These are phyloP conservation scores for Phytopythium vexans DNA, from an alignment of 352 stramenopile genomes.

Conservation along the genomic window DNA sequence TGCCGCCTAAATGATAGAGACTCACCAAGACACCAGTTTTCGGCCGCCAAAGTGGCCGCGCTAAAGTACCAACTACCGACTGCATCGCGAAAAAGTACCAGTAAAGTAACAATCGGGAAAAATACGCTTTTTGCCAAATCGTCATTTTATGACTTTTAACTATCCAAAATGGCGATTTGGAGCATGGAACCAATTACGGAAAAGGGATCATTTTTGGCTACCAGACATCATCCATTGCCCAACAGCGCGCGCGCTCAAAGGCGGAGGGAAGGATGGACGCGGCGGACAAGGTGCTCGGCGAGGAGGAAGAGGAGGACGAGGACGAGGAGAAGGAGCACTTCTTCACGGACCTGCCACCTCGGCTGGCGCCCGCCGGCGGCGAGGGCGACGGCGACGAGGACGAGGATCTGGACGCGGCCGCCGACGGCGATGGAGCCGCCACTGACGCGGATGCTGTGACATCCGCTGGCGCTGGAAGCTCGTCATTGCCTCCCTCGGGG, in stretches of 20 bases:
- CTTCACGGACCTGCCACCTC: slow-evolving; percentile 16
- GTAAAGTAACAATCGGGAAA: background rate
- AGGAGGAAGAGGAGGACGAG: slow-evolving; percentile 18
- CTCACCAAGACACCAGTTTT: slow-evolving; percentile 1
- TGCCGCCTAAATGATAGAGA: slow-evolving; percentile 21
- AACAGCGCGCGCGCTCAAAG: background rate
- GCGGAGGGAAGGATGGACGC: slow-evolving; percentile 11
- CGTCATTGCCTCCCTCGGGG: no score
- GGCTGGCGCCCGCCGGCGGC: slow-evolving; percentile 3
- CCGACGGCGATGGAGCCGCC: background rate
- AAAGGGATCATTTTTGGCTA: background rate
- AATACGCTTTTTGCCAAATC: no score
- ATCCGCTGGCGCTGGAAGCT: no score
- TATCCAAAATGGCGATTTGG: no score
- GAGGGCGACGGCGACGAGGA: slow-evolving; percentile 10
- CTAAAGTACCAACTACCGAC: background rate
- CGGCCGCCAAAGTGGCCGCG: background rate
- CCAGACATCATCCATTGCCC: no score
- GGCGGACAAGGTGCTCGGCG: slow-evolving; percentile 20
- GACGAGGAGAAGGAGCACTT: slow-evolving; percentile 34
- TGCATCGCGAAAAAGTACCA: background rate
- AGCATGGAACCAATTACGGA: no score
- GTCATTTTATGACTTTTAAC: no score
- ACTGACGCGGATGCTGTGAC: no score
- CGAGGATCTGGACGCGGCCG: background rate